Evolutionary conservation across 129 eudicot species (phyloP).

Genomic region (Flaveria brownii): DNA sequence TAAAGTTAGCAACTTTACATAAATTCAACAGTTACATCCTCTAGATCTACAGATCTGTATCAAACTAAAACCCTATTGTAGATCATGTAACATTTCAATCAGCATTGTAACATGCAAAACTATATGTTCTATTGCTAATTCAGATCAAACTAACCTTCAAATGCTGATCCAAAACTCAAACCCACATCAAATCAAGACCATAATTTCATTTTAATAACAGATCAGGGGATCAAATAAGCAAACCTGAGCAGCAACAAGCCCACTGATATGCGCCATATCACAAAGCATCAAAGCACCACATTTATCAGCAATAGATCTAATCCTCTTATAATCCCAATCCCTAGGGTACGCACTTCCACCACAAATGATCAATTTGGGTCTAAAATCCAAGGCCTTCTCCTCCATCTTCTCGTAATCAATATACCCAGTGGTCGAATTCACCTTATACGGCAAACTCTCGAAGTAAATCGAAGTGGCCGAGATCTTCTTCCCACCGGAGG

Average conservation of each 20-base stretch:
- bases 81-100: neutral
- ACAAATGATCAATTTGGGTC: slow-evolving; percentile 92
- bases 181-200: neutral
- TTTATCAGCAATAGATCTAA: slow-evolving; percentile 79
- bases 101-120: neutral
- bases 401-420: slow-evolving; percentile 89
- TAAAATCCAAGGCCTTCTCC: slow-evolving; percentile 94
- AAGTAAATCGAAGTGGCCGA: slow-evolving; percentile 90
- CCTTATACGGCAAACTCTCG: slow-evolving; percentile 98
- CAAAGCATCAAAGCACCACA: slow-evolving; percentile 85
- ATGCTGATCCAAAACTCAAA: too few relatives aligned
- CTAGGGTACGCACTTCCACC: slow-evolving; percentile 99
- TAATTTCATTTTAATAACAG: neutral
- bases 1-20: neutral
- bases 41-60: slow-evolving; percentile 21
- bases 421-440: slow-evolving; percentile 68
- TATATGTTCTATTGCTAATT: neutral
- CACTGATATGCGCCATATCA: slow-evolving; percentile 99
- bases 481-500: slow-evolving; percentile 86
- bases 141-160: neutral
- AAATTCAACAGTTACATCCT: neutral
- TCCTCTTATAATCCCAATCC: slow-evolving; percentile 86
- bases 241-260: slow-evolving; percentile 99
- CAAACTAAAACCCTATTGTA: neutral
- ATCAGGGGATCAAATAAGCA: neutral